Evolutionary conservation across 805 yeast species (phyloP), one percentile per base, ranked within the genome.

Genomic region (Candida jianshihensis): DNA sequence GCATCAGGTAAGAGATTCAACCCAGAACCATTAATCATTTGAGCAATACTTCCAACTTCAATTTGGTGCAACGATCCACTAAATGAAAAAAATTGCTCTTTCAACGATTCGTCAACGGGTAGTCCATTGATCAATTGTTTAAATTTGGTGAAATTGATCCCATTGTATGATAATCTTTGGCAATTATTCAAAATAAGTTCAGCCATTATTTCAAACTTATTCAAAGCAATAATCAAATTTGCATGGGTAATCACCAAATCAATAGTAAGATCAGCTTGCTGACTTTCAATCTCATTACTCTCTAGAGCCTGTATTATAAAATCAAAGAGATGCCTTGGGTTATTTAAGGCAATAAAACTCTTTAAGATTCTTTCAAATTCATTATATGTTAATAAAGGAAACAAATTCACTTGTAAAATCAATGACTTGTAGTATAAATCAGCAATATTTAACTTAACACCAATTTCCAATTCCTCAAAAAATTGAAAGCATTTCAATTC

Each of bases 321-420:
- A 1, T 19, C 37, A 8, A 36, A 24, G 6, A 43, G 58, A 46
- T 46, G 61, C 51, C 37, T 55, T 49, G 30, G 56, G 47, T 31
- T 64, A n/a, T 32, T 37, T 10, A 50, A 22, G 13, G 35, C 13
- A 4, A 39, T 8, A 6, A 47, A 33, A 4, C 41, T 41, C 32
- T 37, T 40, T 11, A 49, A 26, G 15, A 43, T 41, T 6, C 36
- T 32, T 26, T 46, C 48, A 24, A 60, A 51, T 39, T 62, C 66
- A 18, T 56, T 61, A 38, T 64, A 63, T 8, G 64, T 61, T 33
- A 59, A 44, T 31, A 62, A 54, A 5, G 65, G 55, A 39, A 64
- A 64, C 5, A 60, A 57, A 39, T 60, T 65, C 21, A 58, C 43
- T 4, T 40, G 37, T 0, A 42, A 28, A n/a, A 47, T 32, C 3